phyloP scores from a whole-genome alignment of 257 asterid species.

The Ligustrum vulgare region DNA sequence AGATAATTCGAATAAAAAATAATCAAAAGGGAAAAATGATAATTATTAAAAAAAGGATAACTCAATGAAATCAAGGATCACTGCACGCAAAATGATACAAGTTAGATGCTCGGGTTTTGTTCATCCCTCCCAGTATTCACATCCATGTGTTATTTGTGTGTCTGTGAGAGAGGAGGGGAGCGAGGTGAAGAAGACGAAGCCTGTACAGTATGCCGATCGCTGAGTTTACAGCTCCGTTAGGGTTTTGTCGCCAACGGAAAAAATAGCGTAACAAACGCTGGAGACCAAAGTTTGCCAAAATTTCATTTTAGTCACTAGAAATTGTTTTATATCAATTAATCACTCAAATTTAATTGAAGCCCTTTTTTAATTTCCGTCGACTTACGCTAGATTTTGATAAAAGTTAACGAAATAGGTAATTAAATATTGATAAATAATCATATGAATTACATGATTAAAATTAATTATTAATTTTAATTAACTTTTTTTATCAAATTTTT shows the following conservation, averaged over 20 bases:
- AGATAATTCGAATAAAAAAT: neutral
- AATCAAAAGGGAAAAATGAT: neutral
- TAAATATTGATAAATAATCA: no score
- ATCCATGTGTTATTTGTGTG: neutral
- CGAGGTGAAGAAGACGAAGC: neutral
- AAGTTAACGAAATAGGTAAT: no score
- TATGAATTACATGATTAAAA: no score
- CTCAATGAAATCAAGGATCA: constrained; percentile 25
- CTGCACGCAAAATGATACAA: constrained; percentile 45
- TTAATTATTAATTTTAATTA: no score
- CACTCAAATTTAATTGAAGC: neutral
- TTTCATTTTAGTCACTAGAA: neutral
- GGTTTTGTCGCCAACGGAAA: neutral
- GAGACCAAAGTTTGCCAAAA: neutral
- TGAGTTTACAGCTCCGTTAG: neutral
- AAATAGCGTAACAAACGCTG: neutral
- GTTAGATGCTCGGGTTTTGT: constrained; percentile 28
- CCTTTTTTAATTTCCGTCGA: no score
- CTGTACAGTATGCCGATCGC: neutral
- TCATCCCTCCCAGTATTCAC: neutral
- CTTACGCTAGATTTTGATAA: no score
- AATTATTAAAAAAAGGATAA: neutral
- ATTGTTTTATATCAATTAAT: no score
- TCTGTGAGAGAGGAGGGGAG: neutral
- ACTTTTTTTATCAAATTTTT: no score